Conservation (phyloP, 768 basidiomycete species). For the Serendipita vermifera region DNA sequence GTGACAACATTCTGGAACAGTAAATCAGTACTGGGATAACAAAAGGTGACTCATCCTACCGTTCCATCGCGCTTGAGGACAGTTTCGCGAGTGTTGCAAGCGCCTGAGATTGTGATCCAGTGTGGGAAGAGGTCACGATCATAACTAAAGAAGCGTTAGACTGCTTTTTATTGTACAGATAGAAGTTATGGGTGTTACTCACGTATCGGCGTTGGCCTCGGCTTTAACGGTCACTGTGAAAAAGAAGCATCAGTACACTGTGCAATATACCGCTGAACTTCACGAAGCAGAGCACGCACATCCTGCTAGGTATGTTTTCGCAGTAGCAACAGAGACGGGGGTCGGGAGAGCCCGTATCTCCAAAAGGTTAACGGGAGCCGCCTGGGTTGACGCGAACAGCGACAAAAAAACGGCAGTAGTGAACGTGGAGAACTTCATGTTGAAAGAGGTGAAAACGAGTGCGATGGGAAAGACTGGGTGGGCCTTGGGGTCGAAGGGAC, state of each 20-base stretch:
- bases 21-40: neutral
- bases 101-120: conserved; percentile 32
- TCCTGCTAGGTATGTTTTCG: conserved; percentile 11
- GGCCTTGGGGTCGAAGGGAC: neutral
- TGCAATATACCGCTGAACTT: no score
- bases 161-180: conserved; percentile 8
- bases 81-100: conserved; percentile 39
- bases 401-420: neutral
- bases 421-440: neutral
- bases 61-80: conserved; percentile 25
- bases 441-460: neutral
- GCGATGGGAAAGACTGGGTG: neutral
- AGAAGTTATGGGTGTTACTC: conserved; percentile 2
- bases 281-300: neutral
- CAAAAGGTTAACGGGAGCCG: neutral
- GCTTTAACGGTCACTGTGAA: neutral
- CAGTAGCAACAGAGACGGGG: conserved; percentile 11
- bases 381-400: neutral
- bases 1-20: conserved; percentile 27
- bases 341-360: conserved; percentile 10
- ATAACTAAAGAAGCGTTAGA: neutral
- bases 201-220: conserved; percentile 7
- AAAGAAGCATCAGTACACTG: neutral
- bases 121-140: conserved; percentile 11
- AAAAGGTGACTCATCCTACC: neutral